Percentiles rank a stretch among this genome's conserved stretches.
These are phyloP conservation scores for Geotrichum australiense DNA, from an alignment of 1,139 yeast species.

Conservation along the genomic window DNA sequence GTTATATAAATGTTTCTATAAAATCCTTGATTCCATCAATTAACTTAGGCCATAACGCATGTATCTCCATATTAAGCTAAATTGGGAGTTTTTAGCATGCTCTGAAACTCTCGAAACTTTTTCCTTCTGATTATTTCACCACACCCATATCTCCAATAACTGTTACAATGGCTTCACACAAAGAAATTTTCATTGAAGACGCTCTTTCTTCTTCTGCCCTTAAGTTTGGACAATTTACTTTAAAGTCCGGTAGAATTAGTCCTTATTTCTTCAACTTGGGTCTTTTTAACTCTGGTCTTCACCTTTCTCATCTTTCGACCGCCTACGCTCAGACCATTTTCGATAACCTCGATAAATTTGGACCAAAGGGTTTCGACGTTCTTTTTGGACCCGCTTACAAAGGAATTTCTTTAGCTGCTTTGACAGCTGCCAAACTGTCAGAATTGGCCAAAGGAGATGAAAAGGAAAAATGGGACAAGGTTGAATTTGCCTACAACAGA, in stretches of 20 bases:
- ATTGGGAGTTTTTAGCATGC: too few relatives aligned
- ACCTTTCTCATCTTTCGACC: slow-evolving; percentile 70
- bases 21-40: too few relatives aligned
- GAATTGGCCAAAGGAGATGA: slow-evolving; percentile 54
- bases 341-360: slow-evolving; percentile 20
- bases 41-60: too few relatives aligned
- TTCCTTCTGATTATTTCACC: too few relatives aligned
- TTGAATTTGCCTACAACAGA: slow-evolving; percentile 41
- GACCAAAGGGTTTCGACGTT: slow-evolving; percentile 80
- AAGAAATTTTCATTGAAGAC: slow-evolving; percentile 63
- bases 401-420: slow-evolving; percentile 93
- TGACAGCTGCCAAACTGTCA: slow-evolving; percentile 84
- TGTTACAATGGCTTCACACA: too few relatives aligned
- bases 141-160: too few relatives aligned
- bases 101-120: too few relatives aligned
- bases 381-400: slow-evolving; percentile 97
- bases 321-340: slow-evolving; percentile 88
- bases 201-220: slow-evolving; percentile 79
- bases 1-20: too few relatives aligned
- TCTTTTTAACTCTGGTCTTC: slow-evolving; percentile 71
- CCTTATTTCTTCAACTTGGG: slow-evolving; percentile 97
- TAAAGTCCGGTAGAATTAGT: slow-evolving; percentile 88
- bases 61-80: too few relatives aligned
- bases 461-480: slow-evolving; percentile 20
- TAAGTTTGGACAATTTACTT: slow-evolving; percentile 78